Evolutionary conservation across 441 rosid species (phyloP).

Genomic region (Populus hybrid): DNA sequence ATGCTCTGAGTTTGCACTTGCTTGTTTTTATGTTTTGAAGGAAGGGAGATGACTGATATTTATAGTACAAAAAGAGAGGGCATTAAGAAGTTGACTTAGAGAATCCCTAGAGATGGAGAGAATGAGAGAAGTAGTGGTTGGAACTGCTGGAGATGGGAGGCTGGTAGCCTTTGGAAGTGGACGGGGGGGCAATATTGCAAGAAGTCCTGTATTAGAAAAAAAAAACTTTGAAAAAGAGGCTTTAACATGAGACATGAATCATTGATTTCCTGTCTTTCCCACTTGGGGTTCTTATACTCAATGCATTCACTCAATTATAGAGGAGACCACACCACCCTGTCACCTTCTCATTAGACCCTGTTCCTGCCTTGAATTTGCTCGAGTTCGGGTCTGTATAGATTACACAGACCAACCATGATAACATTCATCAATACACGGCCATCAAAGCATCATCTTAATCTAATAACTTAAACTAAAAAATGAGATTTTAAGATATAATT

Average conservation of each 20-base stretch:
- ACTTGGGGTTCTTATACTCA: neutral
- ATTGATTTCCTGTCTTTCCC: conserved; percentile 5
- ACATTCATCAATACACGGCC: neutral
- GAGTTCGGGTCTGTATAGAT: neutral
- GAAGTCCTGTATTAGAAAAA: neutral
- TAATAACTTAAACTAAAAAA: no score
- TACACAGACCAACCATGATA: neutral
- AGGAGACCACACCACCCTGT: conserved; percentile 5
- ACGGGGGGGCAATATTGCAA: conserved; percentile 17
- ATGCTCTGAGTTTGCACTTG: neutral
- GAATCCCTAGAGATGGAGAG: conserved; percentile 18
- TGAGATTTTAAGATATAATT: no score
- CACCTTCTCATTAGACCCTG: neutral
- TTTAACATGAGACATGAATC: conserved; percentile 17
- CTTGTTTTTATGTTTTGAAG: conserved; percentile 8
- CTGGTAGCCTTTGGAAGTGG: conserved; percentile 17
- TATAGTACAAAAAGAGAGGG: conserved; percentile 18
- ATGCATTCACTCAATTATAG: neutral
- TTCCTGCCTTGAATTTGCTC: neutral
- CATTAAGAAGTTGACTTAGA: conserved; percentile 31
- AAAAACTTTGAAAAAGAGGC: neutral
- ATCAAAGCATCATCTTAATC: no score
- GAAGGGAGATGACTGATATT: conserved; percentile 16
- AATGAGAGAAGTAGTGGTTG: conserved; percentile 14
- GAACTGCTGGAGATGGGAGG: conserved; percentile 13